Evolutionary conservation across 2,329 filamentous ascomycete species (phyloP), one percentile per base, ranked within the genome.

Genomic region (Ophidiomyces ophidiicola): DNA sequence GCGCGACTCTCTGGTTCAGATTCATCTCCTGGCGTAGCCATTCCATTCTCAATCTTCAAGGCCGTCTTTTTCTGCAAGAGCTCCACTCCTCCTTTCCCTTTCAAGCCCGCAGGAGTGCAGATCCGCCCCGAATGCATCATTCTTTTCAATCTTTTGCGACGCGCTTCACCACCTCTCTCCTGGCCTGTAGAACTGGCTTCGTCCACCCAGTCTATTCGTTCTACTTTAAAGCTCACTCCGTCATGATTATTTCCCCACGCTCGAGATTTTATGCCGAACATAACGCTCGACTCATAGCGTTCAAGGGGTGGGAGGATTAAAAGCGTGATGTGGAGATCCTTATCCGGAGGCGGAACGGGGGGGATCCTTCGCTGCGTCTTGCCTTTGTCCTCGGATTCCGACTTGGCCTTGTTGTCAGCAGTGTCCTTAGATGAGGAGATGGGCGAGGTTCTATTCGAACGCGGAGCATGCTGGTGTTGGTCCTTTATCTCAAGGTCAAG

Each of bases 201-300:
- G 46, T 83, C 79, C 0, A 94, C 82, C 78, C 87, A 96, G 37
- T 85, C 77, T 7, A 94, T 73, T 37, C 77, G 76, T 45, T 78
- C 70, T 33, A 98, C 74, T 70, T 82, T 85, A 61, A 83, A 96
- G 56, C 86, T 94, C 58, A 94, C 74, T 2, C 87, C 87, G 50
- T 93, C 86, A 53, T 94, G 86, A 10, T 68, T 69, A 17, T 71
- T 73, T 5, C 76, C 80, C 69, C 86, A 94, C 44, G 80, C 76
- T 19, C 86, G 76, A 48, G 83, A 92, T 49, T 77, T 78, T 41
- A 98, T 74, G 2, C 88, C 88, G 52, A 82, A 85, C 30, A 84
- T 73, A 1, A 80, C 80, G 0, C 76, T 80, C 4, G 78, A 75
- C 0, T 74, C 68, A 55, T 96, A 98, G 44, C 76, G 76, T 46